Percentiles rank a stretch among this genome's conserved stretches.
These are phyloP conservation scores for Cryptococcus wingfieldii DNA, from an alignment of 1,284 basidiomycete species.

Conservation along the genomic window DNA sequence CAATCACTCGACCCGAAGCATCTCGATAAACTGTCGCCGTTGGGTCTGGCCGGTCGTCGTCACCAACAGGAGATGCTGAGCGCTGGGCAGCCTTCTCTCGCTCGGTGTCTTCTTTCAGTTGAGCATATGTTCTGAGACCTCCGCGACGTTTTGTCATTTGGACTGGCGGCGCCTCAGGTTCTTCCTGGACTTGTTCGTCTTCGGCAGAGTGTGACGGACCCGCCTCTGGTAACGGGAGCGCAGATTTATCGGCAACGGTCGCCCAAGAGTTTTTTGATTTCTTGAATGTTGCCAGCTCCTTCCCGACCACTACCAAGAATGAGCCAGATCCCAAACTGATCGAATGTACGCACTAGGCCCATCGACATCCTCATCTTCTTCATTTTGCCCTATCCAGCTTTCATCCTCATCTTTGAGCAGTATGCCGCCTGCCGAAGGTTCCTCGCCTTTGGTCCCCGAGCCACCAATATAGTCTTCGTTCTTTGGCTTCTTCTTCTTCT, in stretches of 20 bases:
- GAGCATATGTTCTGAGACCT: constrained; percentile 67
- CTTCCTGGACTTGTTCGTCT: background rate
- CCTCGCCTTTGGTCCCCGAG: constrained; percentile 21
- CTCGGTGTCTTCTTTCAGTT: constrained; percentile 53
- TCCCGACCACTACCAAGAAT: constrained; percentile 32
- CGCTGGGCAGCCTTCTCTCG: constrained; percentile 50
- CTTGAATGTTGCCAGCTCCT: constrained; percentile 38
- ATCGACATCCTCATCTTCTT: constrained; percentile 41
- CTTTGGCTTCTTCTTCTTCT: constrained; percentile 71
- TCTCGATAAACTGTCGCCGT: constrained; percentile 96
- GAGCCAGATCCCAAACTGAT: background rate
- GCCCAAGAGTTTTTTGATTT: constrained; percentile 40
- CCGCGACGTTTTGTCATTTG: constrained; percentile 54
- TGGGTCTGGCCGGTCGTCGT: constrained; percentile 58
- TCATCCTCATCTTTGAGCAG: constrained; percentile 50
- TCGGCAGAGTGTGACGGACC: constrained; percentile 2
- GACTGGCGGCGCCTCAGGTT: constrained; percentile 30
- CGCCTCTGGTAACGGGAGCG: constrained; percentile 6
- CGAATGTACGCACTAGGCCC: constrained; percentile 44
- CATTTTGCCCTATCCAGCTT: constrained; percentile 47
- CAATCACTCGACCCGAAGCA: constrained; percentile 77
- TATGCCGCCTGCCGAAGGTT: constrained; percentile 24
- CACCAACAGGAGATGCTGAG: constrained; percentile 50
- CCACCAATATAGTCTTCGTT: constrained; percentile 51
- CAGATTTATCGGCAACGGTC: constrained; percentile 30